Evolutionary conservation across 1,284 basidiomycete species (phyloP).

Genomic region (Xerocomus cyaneibrunnescens): DNA sequence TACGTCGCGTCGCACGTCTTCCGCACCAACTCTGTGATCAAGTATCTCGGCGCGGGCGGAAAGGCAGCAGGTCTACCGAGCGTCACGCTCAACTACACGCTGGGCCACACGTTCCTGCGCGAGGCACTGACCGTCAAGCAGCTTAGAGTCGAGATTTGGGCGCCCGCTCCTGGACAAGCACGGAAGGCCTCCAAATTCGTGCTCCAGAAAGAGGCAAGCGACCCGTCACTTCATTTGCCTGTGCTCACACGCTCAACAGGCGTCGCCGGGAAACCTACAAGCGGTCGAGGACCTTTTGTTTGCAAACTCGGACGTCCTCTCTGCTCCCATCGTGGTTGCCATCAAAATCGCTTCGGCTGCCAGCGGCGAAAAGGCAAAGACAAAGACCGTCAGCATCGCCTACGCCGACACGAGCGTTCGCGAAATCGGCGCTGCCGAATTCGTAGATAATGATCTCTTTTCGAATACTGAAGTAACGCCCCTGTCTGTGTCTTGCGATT

Average conservation of each 20-base stretch:
- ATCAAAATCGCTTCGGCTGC: slow-evolving; percentile 71
- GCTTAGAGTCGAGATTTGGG: slow-evolving; percentile 93
- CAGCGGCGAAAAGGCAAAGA: slow-evolving; percentile 50
- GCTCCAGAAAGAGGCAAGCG: slow-evolving; percentile 73
- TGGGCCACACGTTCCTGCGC: slow-evolving; percentile 86
- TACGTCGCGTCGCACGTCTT: slow-evolving; percentile 87
- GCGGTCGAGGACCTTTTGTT: slow-evolving; percentile 95
- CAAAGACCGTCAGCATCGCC: slow-evolving; percentile 67
- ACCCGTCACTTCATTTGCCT: background rate
- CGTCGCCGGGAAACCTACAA: slow-evolving; percentile 94
- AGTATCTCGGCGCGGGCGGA: slow-evolving; percentile 70
- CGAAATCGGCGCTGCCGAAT: slow-evolving; percentile 81
- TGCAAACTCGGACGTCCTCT: slow-evolving; percentile 75
- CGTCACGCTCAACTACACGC: slow-evolving; percentile 75
- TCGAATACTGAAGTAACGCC: slow-evolving; percentile 88
- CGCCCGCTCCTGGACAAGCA: slow-evolving; percentile 67
- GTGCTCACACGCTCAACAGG: slow-evolving; percentile 45
- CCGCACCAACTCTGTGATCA: slow-evolving; percentile 83
- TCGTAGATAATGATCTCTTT: slow-evolving; percentile 93
- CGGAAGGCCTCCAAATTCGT: slow-evolving; percentile 75
- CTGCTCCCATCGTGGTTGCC: slow-evolving; percentile 90
- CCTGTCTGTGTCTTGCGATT: background rate
- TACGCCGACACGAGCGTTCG: slow-evolving; percentile 77
- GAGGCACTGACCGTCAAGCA: slow-evolving; percentile 91
- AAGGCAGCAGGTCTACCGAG: slow-evolving; percentile 64